Evolutionary conservation across 306 rosid genomes (phyloP).

Genomic region (Rubus idaeus): DNA sequence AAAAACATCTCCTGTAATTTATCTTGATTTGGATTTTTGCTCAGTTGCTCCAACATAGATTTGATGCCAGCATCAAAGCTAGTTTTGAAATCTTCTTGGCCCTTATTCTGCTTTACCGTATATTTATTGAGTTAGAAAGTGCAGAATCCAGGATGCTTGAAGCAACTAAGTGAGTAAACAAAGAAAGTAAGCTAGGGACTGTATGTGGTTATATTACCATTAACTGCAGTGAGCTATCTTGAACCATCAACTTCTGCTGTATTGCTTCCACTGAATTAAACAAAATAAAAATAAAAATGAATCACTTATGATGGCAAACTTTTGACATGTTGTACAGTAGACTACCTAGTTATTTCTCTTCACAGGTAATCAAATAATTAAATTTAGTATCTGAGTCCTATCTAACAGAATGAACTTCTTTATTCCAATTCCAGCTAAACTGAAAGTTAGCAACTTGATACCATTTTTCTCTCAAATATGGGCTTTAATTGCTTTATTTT

Average conservation of each 20-base stretch:
- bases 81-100: slow-evolving; percentile 73
- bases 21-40: slow-evolving; percentile 45
- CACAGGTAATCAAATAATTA: neutral
- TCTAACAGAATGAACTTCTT: neutral
- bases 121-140: slow-evolving; percentile 29
- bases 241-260: slow-evolving; percentile 72
- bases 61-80: slow-evolving; percentile 66
- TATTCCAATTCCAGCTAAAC: neutral
- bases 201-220: slow-evolving; percentile 48
- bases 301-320: neutral
- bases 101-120: slow-evolving; percentile 58
- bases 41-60: slow-evolving; percentile 57
- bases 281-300: slow-evolving; percentile 18
- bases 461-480: neutral
- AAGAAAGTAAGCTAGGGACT: slow-evolving; percentile 13
- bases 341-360: neutral
- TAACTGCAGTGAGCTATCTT: slow-evolving; percentile 61
- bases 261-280: slow-evolving; percentile 60
- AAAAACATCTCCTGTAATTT: slow-evolving; percentile 59
- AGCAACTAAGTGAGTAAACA: slow-evolving; percentile 25
- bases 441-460: neutral
- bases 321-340: slow-evolving; percentile 3
- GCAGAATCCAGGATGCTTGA: slow-evolving; percentile 23
- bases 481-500: neutral
- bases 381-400: neutral